These are phyloP conservation scores for Globisporangium middletonii DNA, from an alignment of 352 stramenopile genomes.

Conservation along the genomic window DNA sequence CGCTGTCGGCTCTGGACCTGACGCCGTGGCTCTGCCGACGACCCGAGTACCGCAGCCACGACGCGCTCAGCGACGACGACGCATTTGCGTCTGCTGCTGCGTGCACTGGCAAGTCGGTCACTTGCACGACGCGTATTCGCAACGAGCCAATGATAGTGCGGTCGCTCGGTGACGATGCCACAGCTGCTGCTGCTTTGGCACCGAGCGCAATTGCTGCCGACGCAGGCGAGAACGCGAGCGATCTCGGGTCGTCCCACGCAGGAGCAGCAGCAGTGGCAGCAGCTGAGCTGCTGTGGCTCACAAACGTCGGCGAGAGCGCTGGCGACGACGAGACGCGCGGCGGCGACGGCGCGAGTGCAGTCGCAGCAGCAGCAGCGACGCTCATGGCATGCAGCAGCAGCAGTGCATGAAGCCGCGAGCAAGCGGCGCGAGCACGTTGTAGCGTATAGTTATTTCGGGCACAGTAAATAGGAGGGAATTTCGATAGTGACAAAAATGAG, in stretches of 20 bases:
- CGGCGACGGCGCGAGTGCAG: slow-evolving; percentile 11
- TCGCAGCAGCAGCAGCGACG: slow-evolving; percentile 1
- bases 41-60: slow-evolving; percentile 43
- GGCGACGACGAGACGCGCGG: not conserved
- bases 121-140: slow-evolving; percentile 52
- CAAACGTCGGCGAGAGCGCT: slow-evolving; percentile 1
- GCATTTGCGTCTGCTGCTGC: slow-evolving; percentile 8
- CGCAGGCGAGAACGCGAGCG: slow-evolving; percentile 34
- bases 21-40: slow-evolving; percentile 13
- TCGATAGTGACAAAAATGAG: too few relatives aligned
- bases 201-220: slow-evolving; percentile 38
- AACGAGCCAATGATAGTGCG: slow-evolving; percentile 35
- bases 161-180: slow-evolving; percentile 36
- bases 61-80: slow-evolving; percentile 12
- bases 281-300: not conserved
- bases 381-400: slow-evolving; percentile 4
- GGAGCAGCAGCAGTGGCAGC: not conserved
- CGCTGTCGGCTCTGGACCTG: slow-evolving; percentile 20
- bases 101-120: slow-evolving; percentile 41
- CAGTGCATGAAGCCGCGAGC: not conserved
- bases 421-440: too few relatives aligned
- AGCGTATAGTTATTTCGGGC: too few relatives aligned
- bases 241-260: slow-evolving; percentile 4
- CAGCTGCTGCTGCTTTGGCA: slow-evolving; percentile 17
- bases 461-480: too few relatives aligned